A percentile compares a stretch with the other conserved stretches of the same genome.
These are phyloP conservation scores for Suillus subalutaceus DNA, from an alignment of 768 basidiomycete genomes.

Conservation along the genomic window DNA sequence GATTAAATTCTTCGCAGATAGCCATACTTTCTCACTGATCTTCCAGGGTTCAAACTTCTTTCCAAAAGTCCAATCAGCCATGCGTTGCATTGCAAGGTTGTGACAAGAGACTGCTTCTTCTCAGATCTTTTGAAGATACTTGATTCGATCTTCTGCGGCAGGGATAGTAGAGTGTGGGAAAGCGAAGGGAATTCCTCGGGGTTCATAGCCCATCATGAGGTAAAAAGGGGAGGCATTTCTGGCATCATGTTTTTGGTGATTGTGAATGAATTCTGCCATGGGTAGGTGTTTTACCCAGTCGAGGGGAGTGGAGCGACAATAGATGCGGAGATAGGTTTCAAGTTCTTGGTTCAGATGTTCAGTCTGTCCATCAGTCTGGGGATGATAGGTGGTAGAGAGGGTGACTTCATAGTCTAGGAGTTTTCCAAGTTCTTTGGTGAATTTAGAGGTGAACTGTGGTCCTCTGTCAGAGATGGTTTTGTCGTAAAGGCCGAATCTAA, in stretches of 20 bases:
- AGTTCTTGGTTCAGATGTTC: slow-evolving; percentile 22
- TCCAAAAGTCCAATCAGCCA: too few relatives aligned
- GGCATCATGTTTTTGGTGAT: background rate
- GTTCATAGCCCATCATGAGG: slow-evolving; percentile 10
- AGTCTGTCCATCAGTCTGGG: slow-evolving; percentile 21
- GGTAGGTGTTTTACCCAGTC: slow-evolving; percentile 18
- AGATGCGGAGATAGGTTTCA: background rate
- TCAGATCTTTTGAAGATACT: too few relatives aligned
- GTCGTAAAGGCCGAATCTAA: slow-evolving; percentile 4
- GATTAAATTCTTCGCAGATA: too few relatives aligned
- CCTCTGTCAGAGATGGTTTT: slow-evolving; percentile 14
- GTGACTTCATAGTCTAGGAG: slow-evolving; percentile 21
- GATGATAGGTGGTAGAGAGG: slow-evolving; percentile 44
- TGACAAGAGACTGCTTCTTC: background rate
- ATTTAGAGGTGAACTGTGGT: slow-evolving; percentile 24
- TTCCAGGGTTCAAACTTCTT: too few relatives aligned
- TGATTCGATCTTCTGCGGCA: too few relatives aligned
- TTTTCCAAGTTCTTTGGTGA: slow-evolving; percentile 22
- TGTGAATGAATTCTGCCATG: slow-evolving; percentile 18
- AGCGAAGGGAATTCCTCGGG: rapidly evolving
- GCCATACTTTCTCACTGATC: too few relatives aligned
- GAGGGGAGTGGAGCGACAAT: slow-evolving; percentile 1
- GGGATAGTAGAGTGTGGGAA: too few relatives aligned
- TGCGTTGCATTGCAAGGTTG: background rate
- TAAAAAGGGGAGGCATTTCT: background rate